phyloP scores from a whole-genome alignment of 1,284 basidiomycete genomes.

The Ganoderma resinaceum region DNA sequence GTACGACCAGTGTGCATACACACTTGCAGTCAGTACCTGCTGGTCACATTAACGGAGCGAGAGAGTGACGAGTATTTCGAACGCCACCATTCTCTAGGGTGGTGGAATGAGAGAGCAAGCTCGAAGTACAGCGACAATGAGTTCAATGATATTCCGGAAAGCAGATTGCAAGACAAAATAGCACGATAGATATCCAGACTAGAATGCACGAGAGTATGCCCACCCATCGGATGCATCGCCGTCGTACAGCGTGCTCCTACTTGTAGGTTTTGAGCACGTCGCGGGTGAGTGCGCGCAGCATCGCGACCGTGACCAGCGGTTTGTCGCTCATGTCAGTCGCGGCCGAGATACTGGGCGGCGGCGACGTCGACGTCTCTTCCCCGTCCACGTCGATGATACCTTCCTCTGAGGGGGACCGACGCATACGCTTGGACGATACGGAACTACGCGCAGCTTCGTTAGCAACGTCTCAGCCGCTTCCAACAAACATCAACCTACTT shows the following conservation, averaged over 20 bases:
- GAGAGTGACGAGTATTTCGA: too few species aligned
- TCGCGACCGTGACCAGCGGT: slow-evolving; percentile 64
- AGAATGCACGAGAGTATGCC: background rate
- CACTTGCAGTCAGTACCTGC: too few species aligned
- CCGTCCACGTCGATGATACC: slow-evolving; percentile 25
- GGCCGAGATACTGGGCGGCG: slow-evolving; percentile 45
- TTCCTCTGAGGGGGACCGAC: slow-evolving; percentile 33
- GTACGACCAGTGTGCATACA: too few species aligned
- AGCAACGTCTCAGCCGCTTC: background rate
- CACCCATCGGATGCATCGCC: background rate
- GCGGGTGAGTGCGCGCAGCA: slow-evolving; percentile 70
- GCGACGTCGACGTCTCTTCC: slow-evolving; percentile 38
- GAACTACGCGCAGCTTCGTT: slow-evolving; percentile 22
- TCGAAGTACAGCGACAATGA: background rate
- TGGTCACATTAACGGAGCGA: too few species aligned
- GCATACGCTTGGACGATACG: slow-evolving; percentile 37
- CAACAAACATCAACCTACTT: slow-evolving; percentile 17
- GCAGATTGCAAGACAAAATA: background rate
- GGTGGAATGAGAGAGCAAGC: background rate
- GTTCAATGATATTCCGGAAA: background rate
- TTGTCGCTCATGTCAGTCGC: slow-evolving; percentile 38
- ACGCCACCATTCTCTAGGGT: too few species aligned
- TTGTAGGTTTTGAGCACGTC: slow-evolving; percentile 55
- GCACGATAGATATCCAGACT: slow-evolving; percentile 6
- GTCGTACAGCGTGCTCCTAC: background rate